Evolutionary conservation across 2,329 filamentous ascomycete species (phyloP).

Genomic region (Nemania bipapillata): DNA sequence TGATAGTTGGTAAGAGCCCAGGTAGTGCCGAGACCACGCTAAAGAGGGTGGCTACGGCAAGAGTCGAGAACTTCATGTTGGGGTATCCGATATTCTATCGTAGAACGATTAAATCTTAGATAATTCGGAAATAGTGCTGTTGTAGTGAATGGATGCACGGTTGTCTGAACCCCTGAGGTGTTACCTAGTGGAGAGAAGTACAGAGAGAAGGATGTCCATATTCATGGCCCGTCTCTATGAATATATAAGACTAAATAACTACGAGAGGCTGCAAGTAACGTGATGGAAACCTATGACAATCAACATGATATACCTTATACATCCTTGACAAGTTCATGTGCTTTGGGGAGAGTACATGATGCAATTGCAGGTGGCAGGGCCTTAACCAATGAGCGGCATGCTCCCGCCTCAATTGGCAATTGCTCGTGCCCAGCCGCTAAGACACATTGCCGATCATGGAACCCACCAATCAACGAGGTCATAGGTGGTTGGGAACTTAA

Average conservation of each 20-base stretch:
- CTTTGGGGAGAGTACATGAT: background rate
- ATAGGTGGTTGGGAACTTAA: background rate
- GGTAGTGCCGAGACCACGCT: constrained; percentile 27
- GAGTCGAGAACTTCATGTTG: constrained; percentile 28
- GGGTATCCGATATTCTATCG: background rate
- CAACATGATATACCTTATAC: constrained; percentile 6
- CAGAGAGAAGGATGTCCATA: background rate
- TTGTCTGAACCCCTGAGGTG: background rate
- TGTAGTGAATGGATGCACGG: background rate
- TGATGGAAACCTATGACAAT: constrained; percentile 13
- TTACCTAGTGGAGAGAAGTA: background rate
- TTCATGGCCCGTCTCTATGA: too few relatives aligned
- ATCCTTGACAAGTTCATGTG: constrained; percentile 19
- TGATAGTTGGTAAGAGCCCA: constrained; percentile 22
- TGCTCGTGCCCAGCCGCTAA: constrained; percentile 24
- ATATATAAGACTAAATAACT: background rate
- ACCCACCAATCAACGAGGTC: background rate
- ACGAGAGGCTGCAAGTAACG: background rate
- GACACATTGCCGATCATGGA: constrained; percentile 12
- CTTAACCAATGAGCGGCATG: constrained; percentile 27
- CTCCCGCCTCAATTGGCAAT: constrained; percentile 33
- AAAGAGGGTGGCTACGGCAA: constrained; percentile 17
- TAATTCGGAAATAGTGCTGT: background rate
- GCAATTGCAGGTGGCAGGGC: constrained; percentile 21
- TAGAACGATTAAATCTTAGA: background rate